These are phyloP conservation scores for Bifiguratus adelaidae DNA, from an alignment of 192 early-diverging fungal species.

Conservation along the genomic window DNA sequence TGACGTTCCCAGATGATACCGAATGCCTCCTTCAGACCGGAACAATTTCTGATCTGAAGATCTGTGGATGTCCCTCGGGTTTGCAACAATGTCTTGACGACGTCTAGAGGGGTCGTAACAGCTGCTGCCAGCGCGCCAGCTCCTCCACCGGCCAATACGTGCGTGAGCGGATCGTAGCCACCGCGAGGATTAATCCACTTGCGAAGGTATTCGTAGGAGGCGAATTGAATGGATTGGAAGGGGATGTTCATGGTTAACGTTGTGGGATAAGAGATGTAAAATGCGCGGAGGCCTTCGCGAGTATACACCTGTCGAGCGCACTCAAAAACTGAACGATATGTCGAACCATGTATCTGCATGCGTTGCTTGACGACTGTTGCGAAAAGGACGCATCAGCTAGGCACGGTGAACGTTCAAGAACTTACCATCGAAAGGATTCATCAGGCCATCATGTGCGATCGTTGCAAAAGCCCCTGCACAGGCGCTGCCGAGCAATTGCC, in stretches of 20 bases:
- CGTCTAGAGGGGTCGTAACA: conserved; percentile 90
- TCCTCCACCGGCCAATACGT: conserved; percentile 75
- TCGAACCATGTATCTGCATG: conserved; percentile 78
- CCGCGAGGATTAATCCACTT: conserved; percentile 73
- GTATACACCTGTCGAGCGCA: conserved; percentile 59
- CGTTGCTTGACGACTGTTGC: conserved; percentile 91
- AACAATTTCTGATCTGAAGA: conserved; percentile 52
- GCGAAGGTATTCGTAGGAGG: conserved; percentile 82
- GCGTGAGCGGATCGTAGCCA: conserved; percentile 76
- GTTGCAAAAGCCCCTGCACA: conserved; percentile 86
- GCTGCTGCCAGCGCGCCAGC: conserved; percentile 84
- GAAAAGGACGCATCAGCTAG: too few species aligned
- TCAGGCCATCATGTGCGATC: conserved; percentile 75
- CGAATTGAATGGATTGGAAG: conserved; percentile 91
- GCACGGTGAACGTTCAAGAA: too few species aligned
- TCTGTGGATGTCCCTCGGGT: conserved; percentile 75
- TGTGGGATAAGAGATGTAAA: conserved; percentile 91
- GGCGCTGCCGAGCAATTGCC: conserved; percentile 49
- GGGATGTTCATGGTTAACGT: conserved; percentile 92
- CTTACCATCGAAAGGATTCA: conserved; percentile 94
- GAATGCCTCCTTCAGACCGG: conserved; percentile 58
- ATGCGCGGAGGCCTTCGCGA: conserved; percentile 72
- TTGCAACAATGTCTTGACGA: conserved; percentile 92
- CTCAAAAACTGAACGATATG: conserved; percentile 56
- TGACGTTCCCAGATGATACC: conserved; percentile 67